phyloP scores from a whole-genome alignment of 73 alveolate genomes.

The Stentor coeruleus region DNA sequence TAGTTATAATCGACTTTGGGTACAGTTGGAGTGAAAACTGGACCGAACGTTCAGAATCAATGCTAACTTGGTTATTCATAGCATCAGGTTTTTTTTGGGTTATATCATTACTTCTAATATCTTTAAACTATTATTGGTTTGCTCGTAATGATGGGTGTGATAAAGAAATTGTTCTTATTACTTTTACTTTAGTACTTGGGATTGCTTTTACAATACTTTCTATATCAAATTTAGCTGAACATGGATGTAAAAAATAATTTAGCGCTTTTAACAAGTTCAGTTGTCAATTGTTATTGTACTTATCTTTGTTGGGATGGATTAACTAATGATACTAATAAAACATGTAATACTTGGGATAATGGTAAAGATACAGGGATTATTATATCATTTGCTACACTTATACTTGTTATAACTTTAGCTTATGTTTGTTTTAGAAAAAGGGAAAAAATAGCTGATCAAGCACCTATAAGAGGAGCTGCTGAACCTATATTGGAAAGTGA shows the following conservation, averaged over 20 bases:
- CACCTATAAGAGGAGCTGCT: conserved; percentile 23
- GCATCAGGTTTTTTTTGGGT: not conserved
- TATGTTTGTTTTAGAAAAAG: conserved; percentile 12
- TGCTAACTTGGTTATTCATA: not conserved
- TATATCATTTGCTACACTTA: not conserved
- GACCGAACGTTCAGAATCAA: not conserved
- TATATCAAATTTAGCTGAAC: not conserved
- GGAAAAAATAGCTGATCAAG: not conserved
- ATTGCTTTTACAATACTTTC: not conserved
- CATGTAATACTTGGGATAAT: not conserved
- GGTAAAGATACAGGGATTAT: not conserved
- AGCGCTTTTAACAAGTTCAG: conserved; percentile 9
- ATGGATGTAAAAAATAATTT: conserved; percentile 11
- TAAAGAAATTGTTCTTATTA: not conserved
- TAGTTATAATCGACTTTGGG: not conserved
- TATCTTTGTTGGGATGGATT: conserved; percentile 19
- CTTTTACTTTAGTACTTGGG: not conserved
- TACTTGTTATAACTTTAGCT: not conserved
- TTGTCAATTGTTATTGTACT: not conserved
- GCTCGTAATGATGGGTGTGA: not conserved
- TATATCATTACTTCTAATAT: not conserved
- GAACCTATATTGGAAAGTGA: conserved; percentile 5
- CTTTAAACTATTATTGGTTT: not conserved
- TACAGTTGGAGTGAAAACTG: conserved; percentile 2
- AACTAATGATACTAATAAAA: not conserved